Evolutionary conservation across 768 basidiomycete genomes (phyloP).

Genomic region (Roridomyces roridus): DNA sequence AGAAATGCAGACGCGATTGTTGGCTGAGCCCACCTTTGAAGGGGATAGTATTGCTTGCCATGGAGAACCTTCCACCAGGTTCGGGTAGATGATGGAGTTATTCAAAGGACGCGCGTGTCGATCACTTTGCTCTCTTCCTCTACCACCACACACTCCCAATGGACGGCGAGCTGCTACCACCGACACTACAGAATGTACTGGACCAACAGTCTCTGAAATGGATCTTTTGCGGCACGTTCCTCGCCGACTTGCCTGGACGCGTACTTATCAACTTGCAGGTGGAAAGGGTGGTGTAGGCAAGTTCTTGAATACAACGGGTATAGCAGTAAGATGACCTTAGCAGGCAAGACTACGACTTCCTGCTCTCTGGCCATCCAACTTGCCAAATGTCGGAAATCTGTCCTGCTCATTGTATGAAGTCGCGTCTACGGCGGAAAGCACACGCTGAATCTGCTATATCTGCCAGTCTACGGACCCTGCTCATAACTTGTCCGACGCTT

Average conservation of each 20-base stretch:
- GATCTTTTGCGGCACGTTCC: constrained; percentile 93
- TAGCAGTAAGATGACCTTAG: constrained; percentile 1
- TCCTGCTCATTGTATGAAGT: constrained; percentile 85
- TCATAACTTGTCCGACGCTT: constrained; percentile 98
- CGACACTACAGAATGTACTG: constrained; percentile 92
- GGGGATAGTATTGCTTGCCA: constrained; percentile 38
- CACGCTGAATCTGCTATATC: neutral
- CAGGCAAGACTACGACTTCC: constrained; percentile 98
- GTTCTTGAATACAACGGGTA: constrained; percentile 34
- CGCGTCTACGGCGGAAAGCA: neutral
- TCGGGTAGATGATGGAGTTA: constrained; percentile 15
- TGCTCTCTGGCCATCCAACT: constrained; percentile 98
- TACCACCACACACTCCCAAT: constrained; percentile 37
- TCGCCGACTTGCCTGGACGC: constrained; percentile 2
- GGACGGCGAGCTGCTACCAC: constrained; percentile 71
- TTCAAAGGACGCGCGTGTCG: constrained; percentile 13
- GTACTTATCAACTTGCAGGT: constrained; percentile 54
- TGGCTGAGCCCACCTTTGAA: constrained; percentile 44
- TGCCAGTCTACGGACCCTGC: constrained; percentile 99
- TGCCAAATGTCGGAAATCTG: constrained; percentile 89
- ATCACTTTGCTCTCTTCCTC: neutral
- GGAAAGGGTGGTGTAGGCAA: constrained; percentile 98
- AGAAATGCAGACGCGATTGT: constrained; percentile 8
- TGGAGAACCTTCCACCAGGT: constrained; percentile 25
- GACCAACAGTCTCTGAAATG: constrained; percentile 95